phyloP scores from a whole-genome alignment of 2,329 filamentous ascomycete genomes.

The Epichloe coenophiala region DNA sequence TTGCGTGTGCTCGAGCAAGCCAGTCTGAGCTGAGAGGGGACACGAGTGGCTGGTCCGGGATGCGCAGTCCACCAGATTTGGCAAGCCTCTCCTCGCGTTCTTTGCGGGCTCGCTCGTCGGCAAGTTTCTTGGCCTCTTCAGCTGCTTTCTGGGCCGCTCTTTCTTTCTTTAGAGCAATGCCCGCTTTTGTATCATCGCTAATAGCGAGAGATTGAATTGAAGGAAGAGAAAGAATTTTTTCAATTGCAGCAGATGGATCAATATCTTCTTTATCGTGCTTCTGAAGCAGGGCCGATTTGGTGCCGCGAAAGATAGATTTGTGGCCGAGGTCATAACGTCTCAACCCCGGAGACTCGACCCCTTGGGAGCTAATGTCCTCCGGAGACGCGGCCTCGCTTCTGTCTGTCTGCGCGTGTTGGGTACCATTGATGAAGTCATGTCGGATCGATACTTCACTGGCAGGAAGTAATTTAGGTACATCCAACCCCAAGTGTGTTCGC shows the following conservation, averaged over 20 bases:
- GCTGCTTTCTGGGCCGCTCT: constrained; percentile 12
- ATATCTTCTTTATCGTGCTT: not conserved
- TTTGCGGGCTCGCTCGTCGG: constrained; percentile 10
- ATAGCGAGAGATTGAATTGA: constrained; percentile 14
- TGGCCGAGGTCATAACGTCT: not conserved
- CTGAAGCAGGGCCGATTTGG: not conserved
- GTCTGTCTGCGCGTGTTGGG: not conserved
- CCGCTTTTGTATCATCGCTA: constrained; percentile 15
- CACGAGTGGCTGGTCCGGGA: constrained; percentile 16
- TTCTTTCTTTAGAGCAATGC: constrained; percentile 4
- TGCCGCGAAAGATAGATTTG: not conserved
- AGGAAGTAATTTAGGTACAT: constrained; percentile 10
- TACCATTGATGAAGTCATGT: not conserved
- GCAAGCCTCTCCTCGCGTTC: constrained; percentile 14
- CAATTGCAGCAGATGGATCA: constrained; percentile 12
- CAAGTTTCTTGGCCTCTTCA: constrained; percentile 14
- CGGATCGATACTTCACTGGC: not conserved
- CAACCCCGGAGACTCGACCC: not conserved
- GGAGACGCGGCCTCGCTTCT: not conserved
- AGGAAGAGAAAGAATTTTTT: constrained; percentile 14
- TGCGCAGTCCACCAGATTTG: constrained; percentile 17
- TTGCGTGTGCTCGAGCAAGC: constrained; percentile 14
- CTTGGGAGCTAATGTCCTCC: not conserved
- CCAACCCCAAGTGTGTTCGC: constrained; percentile 14
- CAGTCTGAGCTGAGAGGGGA: constrained; percentile 16